phyloP scores from a whole-genome alignment of 352 stramenopile species.

The Pythium scleroteichum region DNA sequence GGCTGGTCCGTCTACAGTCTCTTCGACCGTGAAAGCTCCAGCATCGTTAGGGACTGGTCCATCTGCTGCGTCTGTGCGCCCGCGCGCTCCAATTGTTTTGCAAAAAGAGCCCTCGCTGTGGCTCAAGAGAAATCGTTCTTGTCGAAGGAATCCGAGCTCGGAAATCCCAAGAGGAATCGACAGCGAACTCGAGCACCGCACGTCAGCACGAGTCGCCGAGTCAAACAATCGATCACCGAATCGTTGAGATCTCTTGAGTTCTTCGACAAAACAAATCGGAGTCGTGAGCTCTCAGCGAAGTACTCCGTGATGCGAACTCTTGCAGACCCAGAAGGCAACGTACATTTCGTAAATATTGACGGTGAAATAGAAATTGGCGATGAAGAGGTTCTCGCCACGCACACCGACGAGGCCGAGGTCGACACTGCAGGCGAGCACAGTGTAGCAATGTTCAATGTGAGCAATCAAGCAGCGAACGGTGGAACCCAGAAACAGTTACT shows the following conservation, averaged over 20 bases:
- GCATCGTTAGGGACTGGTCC: constrained; percentile 20
- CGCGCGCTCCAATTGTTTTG: constrained; percentile 54
- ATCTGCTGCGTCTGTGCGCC: constrained; percentile 41
- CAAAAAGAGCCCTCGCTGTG: constrained; percentile 41
- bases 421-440: background rate
- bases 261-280: constrained; percentile 75
- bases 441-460: constrained; percentile 11
- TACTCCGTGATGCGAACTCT: constrained; percentile 58
- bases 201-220: constrained; percentile 44
- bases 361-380: constrained; percentile 27
- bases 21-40: background rate
- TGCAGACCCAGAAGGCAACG: constrained; percentile 68
- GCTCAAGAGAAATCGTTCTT: constrained; percentile 43
- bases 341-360: constrained; percentile 82
- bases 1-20: background rate
- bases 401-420: constrained; percentile 4
- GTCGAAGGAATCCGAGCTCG: constrained; percentile 38
- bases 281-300: constrained; percentile 60
- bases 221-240: constrained; percentile 74
- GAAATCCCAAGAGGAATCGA: constrained; percentile 45
- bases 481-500: background rate
- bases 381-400: background rate
- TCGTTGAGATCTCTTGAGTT: constrained; percentile 69
- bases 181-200: constrained; percentile 34
- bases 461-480: background rate